These are phyloP conservation scores for Beauveria bassiana DNA, from an alignment of 2,329 filamentous ascomycete genomes.

Conservation along the genomic window DNA sequence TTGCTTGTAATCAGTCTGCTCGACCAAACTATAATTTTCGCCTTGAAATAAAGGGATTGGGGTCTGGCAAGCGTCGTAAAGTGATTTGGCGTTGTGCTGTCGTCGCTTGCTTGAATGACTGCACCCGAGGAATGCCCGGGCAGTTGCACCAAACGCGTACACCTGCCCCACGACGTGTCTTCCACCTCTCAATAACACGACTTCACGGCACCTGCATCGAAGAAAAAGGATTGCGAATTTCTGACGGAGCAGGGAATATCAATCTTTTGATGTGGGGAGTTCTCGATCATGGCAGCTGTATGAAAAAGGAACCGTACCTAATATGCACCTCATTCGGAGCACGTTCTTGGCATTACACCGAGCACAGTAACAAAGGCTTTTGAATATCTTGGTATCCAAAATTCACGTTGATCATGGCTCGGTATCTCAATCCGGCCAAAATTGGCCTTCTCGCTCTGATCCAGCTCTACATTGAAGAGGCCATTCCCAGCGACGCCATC, in stretches of 20 bases:
- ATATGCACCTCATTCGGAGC: background rate
- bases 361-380: background rate
- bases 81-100: background rate
- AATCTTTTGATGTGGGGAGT: too few species aligned
- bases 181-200: background rate
- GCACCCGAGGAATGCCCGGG: slow-evolving; percentile 12
- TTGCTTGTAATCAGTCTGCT: too few species aligned
- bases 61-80: background rate
- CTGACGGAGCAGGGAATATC: background rate
- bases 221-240: background rate
- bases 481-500: slow-evolving; percentile 60
- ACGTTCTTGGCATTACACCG: background rate
- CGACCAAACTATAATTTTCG: background rate
- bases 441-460: slow-evolving; percentile 74
- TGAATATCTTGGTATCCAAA: background rate
- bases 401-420: slow-evolving; percentile 51
- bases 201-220: background rate
- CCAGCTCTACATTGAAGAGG: slow-evolving; percentile 69
- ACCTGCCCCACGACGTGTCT: slow-evolving; percentile 9
- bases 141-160: slow-evolving; percentile 8
- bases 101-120: background rate
- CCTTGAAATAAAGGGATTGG: background rate
- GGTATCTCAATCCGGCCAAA: slow-evolving; percentile 83
- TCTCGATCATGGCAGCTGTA: background rate
- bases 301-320: background rate